A percentile compares a stretch with the other conserved stretches of the same genome.
phyloP scores from a whole-genome alignment of 192 early-diverging fungal genomes.

The Pilobolus umbonatus region DNA sequence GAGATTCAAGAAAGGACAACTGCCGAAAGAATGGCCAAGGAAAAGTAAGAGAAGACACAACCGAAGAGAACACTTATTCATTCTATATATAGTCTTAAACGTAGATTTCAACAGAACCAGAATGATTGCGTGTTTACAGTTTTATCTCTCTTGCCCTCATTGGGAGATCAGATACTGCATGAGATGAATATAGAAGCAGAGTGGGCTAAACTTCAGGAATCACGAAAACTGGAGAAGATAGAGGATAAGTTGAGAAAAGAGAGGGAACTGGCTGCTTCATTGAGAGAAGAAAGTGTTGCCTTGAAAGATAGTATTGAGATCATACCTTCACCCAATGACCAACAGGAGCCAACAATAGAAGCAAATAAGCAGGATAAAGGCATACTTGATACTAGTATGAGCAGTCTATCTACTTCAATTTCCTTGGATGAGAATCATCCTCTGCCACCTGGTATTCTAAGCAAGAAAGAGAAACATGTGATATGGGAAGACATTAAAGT shows the following conservation, averaged over 20 bases:
- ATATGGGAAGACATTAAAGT: slow-evolving; percentile 92
- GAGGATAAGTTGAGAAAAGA: slow-evolving; percentile 19
- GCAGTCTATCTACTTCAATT: slow-evolving; percentile 10
- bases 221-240: slow-evolving; percentile 28
- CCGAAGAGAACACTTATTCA: slow-evolving; percentile 7
- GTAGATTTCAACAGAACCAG: slow-evolving; percentile 93
- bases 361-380: neutral
- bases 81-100: slow-evolving; percentile 55
- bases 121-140: slow-evolving; percentile 86
- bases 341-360: neutral
- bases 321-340: neutral
- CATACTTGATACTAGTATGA: neutral
- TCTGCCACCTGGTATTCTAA: slow-evolving; percentile 16
- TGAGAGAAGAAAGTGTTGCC: slow-evolving; percentile 10
- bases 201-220: slow-evolving; percentile 60
- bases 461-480: slow-evolving; percentile 56
- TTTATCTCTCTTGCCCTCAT: slow-evolving; percentile 73
- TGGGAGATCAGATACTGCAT: slow-evolving; percentile 72
- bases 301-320: neutral
- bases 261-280: neutral
- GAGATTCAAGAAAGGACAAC: slow-evolving; percentile 68
- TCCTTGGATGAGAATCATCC: neutral
- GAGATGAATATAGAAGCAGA: slow-evolving; percentile 77
- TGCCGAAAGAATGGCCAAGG: slow-evolving; percentile 62
- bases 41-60: slow-evolving; percentile 58